Conservation (phyloP, 495 filamentous ascomycete species). For the Daldinia concentrica region DNA sequence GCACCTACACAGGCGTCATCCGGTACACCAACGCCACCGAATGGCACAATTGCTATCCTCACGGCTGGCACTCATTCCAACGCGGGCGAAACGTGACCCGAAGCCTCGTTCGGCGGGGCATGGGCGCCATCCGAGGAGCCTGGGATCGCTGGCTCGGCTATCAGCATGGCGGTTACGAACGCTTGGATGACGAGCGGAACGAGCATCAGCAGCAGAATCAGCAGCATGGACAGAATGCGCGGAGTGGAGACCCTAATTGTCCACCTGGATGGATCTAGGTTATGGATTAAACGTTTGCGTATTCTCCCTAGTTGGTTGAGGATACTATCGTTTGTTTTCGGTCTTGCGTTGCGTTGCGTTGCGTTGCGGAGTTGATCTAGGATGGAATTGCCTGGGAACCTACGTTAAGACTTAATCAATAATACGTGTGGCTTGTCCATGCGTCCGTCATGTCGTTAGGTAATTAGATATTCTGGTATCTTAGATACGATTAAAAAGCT, state of each 20-base stretch:
- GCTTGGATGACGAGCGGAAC: not conserved
- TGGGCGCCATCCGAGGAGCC: not conserved
- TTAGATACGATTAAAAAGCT: not conserved
- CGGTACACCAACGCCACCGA: not conserved
- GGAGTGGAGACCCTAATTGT: too few relatives aligned
- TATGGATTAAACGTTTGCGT: too few relatives aligned
- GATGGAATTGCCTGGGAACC: not conserved
- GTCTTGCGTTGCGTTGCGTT: too few relatives aligned
- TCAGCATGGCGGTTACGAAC: not conserved
- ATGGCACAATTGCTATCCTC: not conserved
- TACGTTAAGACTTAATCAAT: not conserved
- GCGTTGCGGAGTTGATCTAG: too few relatives aligned
- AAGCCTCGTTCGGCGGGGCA: not conserved
- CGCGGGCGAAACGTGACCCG: not conserved
- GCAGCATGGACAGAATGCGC: too few relatives aligned
- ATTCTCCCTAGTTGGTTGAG: too few relatives aligned
- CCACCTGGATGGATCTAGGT: too few relatives aligned
- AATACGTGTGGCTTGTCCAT: not conserved
- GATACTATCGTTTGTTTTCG: too few relatives aligned
- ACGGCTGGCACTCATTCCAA: not conserved
- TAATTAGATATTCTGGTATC: not conserved
- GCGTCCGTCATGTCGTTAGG: not conserved
- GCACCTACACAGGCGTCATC: not conserved
- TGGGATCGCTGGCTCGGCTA: not conserved
- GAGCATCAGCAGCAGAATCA: too few relatives aligned